Evolutionary conservation across 192 early-diverging fungal genomes (phyloP).

Genomic region (Cladochytrium replicatum): DNA sequence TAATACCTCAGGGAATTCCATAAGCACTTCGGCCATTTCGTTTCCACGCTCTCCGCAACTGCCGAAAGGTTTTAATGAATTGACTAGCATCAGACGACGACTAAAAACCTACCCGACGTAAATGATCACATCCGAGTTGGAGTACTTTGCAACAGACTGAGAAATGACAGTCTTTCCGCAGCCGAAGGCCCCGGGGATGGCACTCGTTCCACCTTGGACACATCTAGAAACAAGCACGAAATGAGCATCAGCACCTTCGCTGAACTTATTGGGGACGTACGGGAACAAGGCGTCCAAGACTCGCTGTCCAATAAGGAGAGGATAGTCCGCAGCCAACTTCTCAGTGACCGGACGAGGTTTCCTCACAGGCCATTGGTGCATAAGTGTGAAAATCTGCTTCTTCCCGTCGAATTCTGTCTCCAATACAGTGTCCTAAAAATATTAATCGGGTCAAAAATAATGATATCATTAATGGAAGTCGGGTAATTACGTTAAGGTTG

Average conservation of each 20-base stretch:
- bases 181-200: conserved; percentile 98
- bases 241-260: too few species aligned
- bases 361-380: conserved; percentile 97
- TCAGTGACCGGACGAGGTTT: conserved; percentile 88
- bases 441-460: not conserved
- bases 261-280: conserved; percentile 29
- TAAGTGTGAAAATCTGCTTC: conserved; percentile 85
- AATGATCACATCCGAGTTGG: conserved; percentile 99
- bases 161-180: conserved; percentile 99
- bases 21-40: conserved; percentile 99
- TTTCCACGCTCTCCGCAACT: conserved; percentile 87
- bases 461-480: not conserved
- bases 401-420: conserved; percentile 98
- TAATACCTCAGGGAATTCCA: conserved; percentile 87
- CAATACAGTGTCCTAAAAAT: conserved; percentile 64
- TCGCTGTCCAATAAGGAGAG: conserved; percentile 95
- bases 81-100: not conserved
- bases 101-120: conserved; percentile 73
- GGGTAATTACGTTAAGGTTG: conserved; percentile 70
- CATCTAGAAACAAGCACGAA: too few species aligned
- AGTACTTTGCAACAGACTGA: conserved; percentile 98
- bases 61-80: not conserved
- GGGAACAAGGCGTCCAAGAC: conserved; percentile 98
- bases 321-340: conserved; percentile 91
- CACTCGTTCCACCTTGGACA: conserved; percentile 98